Evolutionary conservation across 208 protist genomes (phyloP).

Genomic region (Jaenimonas drosophilae): DNA sequence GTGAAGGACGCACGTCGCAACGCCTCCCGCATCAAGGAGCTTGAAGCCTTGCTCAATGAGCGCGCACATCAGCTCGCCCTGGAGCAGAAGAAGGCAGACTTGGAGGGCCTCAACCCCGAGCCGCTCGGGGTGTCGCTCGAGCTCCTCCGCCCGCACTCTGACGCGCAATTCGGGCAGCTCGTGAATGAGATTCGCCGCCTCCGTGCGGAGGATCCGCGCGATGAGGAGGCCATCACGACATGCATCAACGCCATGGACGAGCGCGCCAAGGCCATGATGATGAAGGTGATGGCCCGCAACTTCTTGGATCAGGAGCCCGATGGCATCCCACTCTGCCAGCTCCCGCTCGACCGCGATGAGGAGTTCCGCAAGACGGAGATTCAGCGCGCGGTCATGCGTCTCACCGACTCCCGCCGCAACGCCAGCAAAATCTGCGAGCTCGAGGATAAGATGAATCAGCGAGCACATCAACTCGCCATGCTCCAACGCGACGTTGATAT

Average conservation of each 20-base stretch:
- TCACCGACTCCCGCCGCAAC: constrained; percentile 4
- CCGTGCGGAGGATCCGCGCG: constrained; percentile 6
- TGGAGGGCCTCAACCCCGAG: constrained; percentile 7
- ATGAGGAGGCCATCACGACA: constrained; percentile 7
- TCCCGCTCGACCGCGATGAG: constrained; percentile 17
- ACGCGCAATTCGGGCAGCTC: constrained; percentile 10
- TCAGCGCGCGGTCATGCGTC: constrained; percentile 4
- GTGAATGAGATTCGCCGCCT: constrained; percentile 10
- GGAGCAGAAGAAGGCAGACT: constrained; percentile 10
- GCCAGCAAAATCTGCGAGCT: constrained; percentile 8
- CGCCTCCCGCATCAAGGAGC: constrained; percentile 3
- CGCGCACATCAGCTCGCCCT: constrained; percentile 18
- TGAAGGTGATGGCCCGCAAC: constrained; percentile 6
- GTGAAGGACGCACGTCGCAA: constrained; percentile 10
- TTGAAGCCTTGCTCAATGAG: constrained; percentile 20
- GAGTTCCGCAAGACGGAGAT: constrained; percentile 9
- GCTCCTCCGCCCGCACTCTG: constrained; percentile 7
- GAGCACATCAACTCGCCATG: constrained; percentile 10
- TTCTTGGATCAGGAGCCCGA: constrained; percentile 11
- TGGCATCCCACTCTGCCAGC: constrained; percentile 8
- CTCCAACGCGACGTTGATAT: constrained; percentile 11
- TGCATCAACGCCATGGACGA: constrained; percentile 6
- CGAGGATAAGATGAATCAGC: constrained; percentile 11
- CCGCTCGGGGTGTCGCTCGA: constrained; percentile 13
- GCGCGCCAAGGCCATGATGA: constrained; percentile 7